These are phyloP conservation scores for Nitzschia sp. DNA, from an alignment of 108 stramenopile species.

Conservation along the genomic window DNA sequence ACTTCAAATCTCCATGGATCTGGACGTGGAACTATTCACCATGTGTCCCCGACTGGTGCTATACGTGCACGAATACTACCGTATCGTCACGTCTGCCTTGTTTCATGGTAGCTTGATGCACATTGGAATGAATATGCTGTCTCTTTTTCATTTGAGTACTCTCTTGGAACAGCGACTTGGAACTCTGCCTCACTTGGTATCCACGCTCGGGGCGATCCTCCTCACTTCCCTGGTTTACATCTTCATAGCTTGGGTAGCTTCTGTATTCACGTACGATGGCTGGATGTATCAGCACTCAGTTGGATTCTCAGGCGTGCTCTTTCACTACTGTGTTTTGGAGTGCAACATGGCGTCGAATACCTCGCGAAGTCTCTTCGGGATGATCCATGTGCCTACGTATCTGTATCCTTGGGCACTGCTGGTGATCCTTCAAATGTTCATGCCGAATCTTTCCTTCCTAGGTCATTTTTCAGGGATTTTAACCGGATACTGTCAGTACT, in stretches of 20 bases:
- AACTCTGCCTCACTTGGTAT: constrained; percentile 48
- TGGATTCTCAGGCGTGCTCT: constrained; percentile 85
- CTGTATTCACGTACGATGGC: constrained; percentile 43
- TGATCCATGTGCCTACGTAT: constrained; percentile 60
- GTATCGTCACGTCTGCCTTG: constrained; percentile 70
- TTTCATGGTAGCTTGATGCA: constrained; percentile 89
- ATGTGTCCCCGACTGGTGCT: constrained; percentile 69
- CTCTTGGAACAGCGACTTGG: constrained; percentile 72
- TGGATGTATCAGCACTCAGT: constrained; percentile 68
- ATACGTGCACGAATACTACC: constrained; percentile 62
- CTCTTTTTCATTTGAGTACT: constrained; percentile 59
- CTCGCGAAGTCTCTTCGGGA: constrained; percentile 69
- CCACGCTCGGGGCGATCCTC: constrained; percentile 64
- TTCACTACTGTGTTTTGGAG: constrained; percentile 83
- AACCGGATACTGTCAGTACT: constrained; percentile 59
- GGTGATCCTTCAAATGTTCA: constrained; percentile 68
- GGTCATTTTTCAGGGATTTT: constrained; percentile 82
- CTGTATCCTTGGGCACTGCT: constrained; percentile 83
- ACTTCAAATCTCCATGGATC: constrained; percentile 47
- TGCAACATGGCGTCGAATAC: constrained; percentile 40
- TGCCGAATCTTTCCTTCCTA: constrained; percentile 75
- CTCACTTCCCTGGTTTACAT: constrained; percentile 59
- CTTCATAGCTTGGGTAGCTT: constrained; percentile 44
- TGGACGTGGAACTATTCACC: constrained; percentile 50
- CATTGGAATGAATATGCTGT: constrained; percentile 91